Evolutionary conservation across 495 filamentous ascomycete genomes (phyloP), one percentile per base, ranked within the genome.

Genomic region (Aspergillus indologenus): DNA sequence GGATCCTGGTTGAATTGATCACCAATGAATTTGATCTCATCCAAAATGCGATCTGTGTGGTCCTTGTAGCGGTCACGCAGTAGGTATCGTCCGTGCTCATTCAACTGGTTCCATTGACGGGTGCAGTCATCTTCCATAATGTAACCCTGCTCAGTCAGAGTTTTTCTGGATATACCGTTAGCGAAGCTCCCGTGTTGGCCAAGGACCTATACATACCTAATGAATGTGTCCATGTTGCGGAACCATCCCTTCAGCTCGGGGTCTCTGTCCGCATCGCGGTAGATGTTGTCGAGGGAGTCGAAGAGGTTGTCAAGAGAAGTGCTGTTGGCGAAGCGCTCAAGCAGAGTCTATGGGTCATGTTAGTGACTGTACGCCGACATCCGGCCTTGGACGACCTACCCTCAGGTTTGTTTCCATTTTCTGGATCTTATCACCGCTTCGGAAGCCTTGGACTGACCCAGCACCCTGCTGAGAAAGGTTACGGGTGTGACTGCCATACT

Each of bases 281-380:
- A 98, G 61, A 98, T 86, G 55, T 80, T 82, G 66, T 95, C 89
- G 69, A 98, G 86, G 1, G 93, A 85, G 46, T 88, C 88, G 70
- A 95, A 89, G 40, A 98, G 73, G 69, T 95, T 90, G 60, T 95
- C 88, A 43, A 83, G 79, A 1, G 91, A 96, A 8, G 94, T 98
- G 70, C 85, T 87, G 73, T 98, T 98, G 68, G 94, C 94, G 63
- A 97, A 98, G 48, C 94, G 87, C 78, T 98, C 95, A 60, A 98
- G 85, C 19, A 98, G 81, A 15, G 83, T 88, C 90, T 92, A 69
- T 11, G 73, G 64, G 29, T 56, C 53, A 43, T 74, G 19, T 89
- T 72, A 87, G 47, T 29, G 12, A 29, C 19, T 81, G 71, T 22
- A 51, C n/a, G n/a, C n/a, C n/a, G 45, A 11, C 48, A 11, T 11